A percentile compares a stretch with the other conserved stretches of the same genome.
These are phyloP conservation scores for Microcera coccophila DNA, from an alignment of 2,329 filamentous ascomycete genomes.

Conservation along the genomic window DNA sequence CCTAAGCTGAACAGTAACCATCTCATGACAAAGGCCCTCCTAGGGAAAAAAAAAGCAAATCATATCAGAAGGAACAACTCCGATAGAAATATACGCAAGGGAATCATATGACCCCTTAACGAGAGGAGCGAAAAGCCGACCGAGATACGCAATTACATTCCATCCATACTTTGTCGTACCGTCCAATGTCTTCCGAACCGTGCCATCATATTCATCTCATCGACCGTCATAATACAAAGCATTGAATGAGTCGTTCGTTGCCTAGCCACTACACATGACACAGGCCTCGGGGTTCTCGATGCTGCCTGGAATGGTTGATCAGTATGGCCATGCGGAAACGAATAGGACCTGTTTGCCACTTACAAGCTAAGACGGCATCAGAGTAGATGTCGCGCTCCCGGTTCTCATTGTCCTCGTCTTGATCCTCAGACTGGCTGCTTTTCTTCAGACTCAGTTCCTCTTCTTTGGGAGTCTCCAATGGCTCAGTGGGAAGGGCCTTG, in stretches of 20 bases:
- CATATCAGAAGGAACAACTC: conserved; percentile 18
- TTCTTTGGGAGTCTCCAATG: conserved; percentile 55
- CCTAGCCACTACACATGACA: conserved; percentile 93
- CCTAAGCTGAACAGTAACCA: conserved; percentile 9
- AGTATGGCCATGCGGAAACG: conserved; percentile 14
- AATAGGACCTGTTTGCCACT: conserved; percentile 35
- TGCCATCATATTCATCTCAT: conserved; percentile 30
- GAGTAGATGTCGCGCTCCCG: conserved; percentile 93
- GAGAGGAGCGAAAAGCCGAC: conserved; percentile 16
- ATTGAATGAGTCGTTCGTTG: conserved; percentile 1
- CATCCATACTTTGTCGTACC: conserved; percentile 18
- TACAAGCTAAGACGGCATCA: conserved; percentile 83
- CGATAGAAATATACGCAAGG: conserved; percentile 12
- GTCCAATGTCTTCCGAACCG: conserved; percentile 17
- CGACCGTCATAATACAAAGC: conserved; percentile 28
- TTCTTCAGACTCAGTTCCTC: conserved; percentile 59
- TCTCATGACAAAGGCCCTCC: conserved; percentile 4
- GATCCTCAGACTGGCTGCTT: conserved; percentile 66
- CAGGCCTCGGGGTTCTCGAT: conserved; percentile 96
- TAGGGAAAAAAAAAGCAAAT: conserved; percentile 1
- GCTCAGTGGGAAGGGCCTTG: conserved; percentile 71
- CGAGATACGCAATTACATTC: conserved; percentile 26
- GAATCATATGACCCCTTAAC: conserved; percentile 14
- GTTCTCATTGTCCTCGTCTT: conserved; percentile 64
- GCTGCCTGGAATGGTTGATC: conserved; percentile 57